Percentiles rank a stretch among this genome's conserved stretches.
phyloP scores from a whole-genome alignment of 1,139 yeast genomes.

The Protomyces lactucae-debilis region DNA sequence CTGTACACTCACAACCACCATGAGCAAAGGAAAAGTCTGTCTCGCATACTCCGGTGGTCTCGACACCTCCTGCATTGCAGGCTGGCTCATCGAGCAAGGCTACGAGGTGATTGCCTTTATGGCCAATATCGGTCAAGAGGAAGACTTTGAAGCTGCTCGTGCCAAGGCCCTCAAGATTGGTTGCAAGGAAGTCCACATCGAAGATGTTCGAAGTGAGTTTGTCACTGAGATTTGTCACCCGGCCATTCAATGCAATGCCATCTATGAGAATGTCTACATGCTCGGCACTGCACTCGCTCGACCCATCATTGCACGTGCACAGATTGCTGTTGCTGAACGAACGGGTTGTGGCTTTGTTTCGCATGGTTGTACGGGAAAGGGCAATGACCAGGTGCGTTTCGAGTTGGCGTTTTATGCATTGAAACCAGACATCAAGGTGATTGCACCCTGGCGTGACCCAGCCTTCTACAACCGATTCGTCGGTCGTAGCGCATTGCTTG shows the following conservation, averaged over 20 bases:
- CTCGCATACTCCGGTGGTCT: constrained; percentile 98
- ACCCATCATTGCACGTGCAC: constrained; percentile 98
- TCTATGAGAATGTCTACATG: constrained; percentile 92
- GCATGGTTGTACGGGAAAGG: constrained; percentile 99
- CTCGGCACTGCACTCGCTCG: constrained; percentile 97
- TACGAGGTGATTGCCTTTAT: constrained; percentile 94
- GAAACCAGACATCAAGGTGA: constrained; percentile 92
- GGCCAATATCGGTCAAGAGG: constrained; percentile 49
- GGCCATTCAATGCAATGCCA: constrained; percentile 94
- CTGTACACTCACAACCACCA: background rate
- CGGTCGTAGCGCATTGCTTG: constrained; percentile 92
- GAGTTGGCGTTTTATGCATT: constrained; percentile 94
- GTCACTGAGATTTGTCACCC: constrained; percentile 87
- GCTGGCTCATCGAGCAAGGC: constrained; percentile 96
- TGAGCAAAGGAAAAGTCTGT: constrained; percentile 41
- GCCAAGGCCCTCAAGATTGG: constrained; percentile 95
- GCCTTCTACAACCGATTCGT: constrained; percentile 91
- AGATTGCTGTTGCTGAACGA: constrained; percentile 90
- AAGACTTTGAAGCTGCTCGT: constrained; percentile 95
- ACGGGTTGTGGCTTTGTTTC: constrained; percentile 98
- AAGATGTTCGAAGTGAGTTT: constrained; percentile 90
- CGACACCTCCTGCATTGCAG: constrained; percentile 94
- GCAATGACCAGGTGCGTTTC: constrained; percentile 98
- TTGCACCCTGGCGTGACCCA: constrained; percentile 99
- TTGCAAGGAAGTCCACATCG: constrained; percentile 90